A percentile compares a stretch with the other conserved stretches of the same genome.
These are phyloP conservation scores for Chlorella sp. DNA, from an alignment of 139 green algal species.

Conservation along the genomic window DNA sequence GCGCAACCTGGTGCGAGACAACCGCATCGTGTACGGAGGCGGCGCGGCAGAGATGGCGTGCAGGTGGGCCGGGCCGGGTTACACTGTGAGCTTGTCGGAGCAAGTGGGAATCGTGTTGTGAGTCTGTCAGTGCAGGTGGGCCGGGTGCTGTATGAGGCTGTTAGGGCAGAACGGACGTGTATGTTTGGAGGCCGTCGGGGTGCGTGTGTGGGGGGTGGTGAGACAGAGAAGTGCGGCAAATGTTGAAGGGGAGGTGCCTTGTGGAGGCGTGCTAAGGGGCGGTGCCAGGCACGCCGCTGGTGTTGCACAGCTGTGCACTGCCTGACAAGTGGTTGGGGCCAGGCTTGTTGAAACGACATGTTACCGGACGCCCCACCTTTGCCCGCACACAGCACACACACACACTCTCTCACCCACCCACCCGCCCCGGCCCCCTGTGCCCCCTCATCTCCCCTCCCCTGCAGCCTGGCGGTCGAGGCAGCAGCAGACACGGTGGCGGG, in stretches of 20 bases:
- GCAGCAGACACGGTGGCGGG: conserved; percentile 80
- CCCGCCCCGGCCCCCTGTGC: not conserved
- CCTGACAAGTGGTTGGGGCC: not conserved
- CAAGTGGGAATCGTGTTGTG: conserved; percentile 35
- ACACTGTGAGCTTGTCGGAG: no score
- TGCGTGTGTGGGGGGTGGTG: no score
- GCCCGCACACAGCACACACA: not conserved
- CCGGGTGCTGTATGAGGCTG: not conserved
- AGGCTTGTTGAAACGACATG: not conserved
- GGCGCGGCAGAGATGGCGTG: conserved; percentile 95
- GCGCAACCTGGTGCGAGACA: conserved; percentile 97
- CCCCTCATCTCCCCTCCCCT: conserved; percentile 29
- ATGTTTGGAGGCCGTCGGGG: no score
- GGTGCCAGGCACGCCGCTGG: not conserved
- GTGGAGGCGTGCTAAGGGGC: not conserved
- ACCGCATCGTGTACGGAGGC: conserved; percentile 97
- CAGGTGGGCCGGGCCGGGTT: conserved; percentile 90
- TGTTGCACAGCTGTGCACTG: not conserved
- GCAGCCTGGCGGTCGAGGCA: conserved; percentile 89
- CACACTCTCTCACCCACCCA: not conserved
- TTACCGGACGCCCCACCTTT: not conserved
- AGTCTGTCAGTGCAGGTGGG: not conserved
- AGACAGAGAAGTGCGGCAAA: not conserved
- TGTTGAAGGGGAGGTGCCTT: not conserved
- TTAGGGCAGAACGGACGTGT: not conserved